These are phyloP conservation scores for Hyphopichia burtonii DNA, from an alignment of 1,139 yeast species.

Conservation along the genomic window DNA sequence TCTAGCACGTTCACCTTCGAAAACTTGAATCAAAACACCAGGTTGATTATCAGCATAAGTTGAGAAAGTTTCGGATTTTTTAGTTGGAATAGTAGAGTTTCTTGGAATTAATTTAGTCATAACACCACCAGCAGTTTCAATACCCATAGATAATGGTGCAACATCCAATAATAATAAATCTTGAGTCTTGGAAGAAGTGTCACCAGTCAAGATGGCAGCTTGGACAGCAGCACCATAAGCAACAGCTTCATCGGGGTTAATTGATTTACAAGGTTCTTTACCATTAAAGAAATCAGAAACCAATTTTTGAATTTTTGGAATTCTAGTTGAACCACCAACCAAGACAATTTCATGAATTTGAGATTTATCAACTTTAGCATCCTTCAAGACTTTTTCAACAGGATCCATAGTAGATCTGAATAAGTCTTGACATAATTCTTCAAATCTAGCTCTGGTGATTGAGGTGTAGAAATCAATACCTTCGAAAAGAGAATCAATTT, in stretches of 20 bases:
- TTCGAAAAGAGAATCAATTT: slow-evolving; percentile 38
- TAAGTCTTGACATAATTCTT: slow-evolving; percentile 38
- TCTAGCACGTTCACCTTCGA: slow-evolving; percentile 95
- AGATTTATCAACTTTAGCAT: slow-evolving; percentile 39
- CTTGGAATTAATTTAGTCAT: slow-evolving; percentile 96
- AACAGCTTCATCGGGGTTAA: slow-evolving; percentile 47
- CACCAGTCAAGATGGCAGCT: slow-evolving; percentile 70
- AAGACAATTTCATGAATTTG: slow-evolving; percentile 38
- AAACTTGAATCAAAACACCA: slow-evolving; percentile 91
- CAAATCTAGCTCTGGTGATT: slow-evolving; percentile 41
- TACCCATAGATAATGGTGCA: slow-evolving; percentile 90
- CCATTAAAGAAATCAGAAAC: slow-evolving; percentile 44
- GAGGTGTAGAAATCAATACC: slow-evolving; percentile 42
- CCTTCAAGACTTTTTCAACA: slow-evolving; percentile 39
- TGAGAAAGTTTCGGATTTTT: slow-evolving; percentile 92
- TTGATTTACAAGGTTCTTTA: slow-evolving; percentile 45
- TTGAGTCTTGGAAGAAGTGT: slow-evolving; percentile 71
- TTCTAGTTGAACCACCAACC: slow-evolving; percentile 45
- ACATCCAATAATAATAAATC: slow-evolving; percentile 88
- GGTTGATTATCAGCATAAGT: slow-evolving; percentile 97
- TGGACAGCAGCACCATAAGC: slow-evolving; percentile 48
- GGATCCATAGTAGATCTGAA: slow-evolving; percentile 43
- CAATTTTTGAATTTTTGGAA: slow-evolving; percentile 41
- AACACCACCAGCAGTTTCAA: slow-evolving; percentile 96
- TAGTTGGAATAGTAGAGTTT: slow-evolving; percentile 94